Evolutionary conservation across 306 rosid genomes (phyloP).

Genomic region (Acacia confusa): DNA sequence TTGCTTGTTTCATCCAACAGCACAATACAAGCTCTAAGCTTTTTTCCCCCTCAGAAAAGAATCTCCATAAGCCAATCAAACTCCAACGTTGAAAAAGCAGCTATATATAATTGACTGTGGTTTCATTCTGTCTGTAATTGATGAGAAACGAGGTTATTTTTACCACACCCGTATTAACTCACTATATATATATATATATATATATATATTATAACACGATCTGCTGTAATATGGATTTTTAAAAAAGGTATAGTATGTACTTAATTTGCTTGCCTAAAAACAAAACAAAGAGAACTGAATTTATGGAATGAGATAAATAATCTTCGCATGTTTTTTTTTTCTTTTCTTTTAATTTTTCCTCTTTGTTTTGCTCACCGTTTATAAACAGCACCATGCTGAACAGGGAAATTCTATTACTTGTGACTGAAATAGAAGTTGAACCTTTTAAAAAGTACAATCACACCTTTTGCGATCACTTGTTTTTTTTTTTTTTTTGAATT

Average conservation of each 20-base stretch:
- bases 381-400: neutral
- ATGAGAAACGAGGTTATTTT: conserved; percentile 23
- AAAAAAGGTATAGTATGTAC: neutral
- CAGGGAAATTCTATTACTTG: neutral
- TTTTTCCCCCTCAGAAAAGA: conserved; percentile 24
- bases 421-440: conserved; percentile 16
- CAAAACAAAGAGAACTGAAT: too few species aligned
- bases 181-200: too few species aligned
- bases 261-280: neutral
- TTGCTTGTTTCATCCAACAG: neutral
- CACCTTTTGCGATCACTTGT: conserved; percentile 24
- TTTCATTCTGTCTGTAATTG: conserved; percentile 5
- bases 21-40: conserved; percentile 17
- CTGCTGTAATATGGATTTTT: neutral
- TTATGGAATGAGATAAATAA: neutral
- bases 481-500: conserved; percentile 35
- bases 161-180: conserved; percentile 30
- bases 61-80: conserved; percentile 23
- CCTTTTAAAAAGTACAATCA: conserved; percentile 25
- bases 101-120: neutral
- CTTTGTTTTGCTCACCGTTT: neutral
- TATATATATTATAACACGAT: neutral
- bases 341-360: neutral
- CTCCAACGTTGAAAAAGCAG: conserved; percentile 14
- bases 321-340: neutral